Evolutionary conservation across 805 yeast species (phyloP), one percentile per base, ranked within the genome.

Genomic region (Candida fluviatilis): DNA sequence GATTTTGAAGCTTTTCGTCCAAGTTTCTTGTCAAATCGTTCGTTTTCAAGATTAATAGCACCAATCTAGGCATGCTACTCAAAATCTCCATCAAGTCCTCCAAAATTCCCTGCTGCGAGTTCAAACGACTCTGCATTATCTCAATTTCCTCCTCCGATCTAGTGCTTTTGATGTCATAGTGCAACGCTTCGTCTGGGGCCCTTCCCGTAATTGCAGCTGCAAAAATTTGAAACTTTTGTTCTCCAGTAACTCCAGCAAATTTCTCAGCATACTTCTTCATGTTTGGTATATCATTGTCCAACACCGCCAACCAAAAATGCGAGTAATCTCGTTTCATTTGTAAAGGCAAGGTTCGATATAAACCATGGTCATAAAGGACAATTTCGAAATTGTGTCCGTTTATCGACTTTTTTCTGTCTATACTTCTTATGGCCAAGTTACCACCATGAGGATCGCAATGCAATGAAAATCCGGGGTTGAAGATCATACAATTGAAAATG

Each of bases 371-470:
- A 57, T 88, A 95, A 14, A 93, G 69, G 5, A 93, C 70, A 36
- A 93, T 86, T 59, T 93, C 99, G 57, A 93, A 93, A 56, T 91
- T 90, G 54, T 82, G 88, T 5, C 71, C 60, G 24, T 71, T 62
- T 5, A 41, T 43, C 1, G 49, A 42, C 10, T 37, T 29, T 2
- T 35, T 30, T 18, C 42, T 42, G 14, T 54, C 52, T 7, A 55
- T 38, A 8, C 60, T 50, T 39, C 89, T 68, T 16, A 93, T 87
- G 0, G 98, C 96, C 42, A 93, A 66, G 53, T 93, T 93, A 0
- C 99, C 99, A 8, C 95, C 96, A 58, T 93, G 99, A 1, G 99
- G 99, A 58, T 93, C 99, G 64, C 99, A 93, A 58, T 93, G 99
- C 31, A 93, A 76, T 1, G 91, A 87, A 16, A 88, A 95, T 18